Base-by-base conservation (phyloP, 305 asterid genomes). In the Andrographis paniculata region DNA sequence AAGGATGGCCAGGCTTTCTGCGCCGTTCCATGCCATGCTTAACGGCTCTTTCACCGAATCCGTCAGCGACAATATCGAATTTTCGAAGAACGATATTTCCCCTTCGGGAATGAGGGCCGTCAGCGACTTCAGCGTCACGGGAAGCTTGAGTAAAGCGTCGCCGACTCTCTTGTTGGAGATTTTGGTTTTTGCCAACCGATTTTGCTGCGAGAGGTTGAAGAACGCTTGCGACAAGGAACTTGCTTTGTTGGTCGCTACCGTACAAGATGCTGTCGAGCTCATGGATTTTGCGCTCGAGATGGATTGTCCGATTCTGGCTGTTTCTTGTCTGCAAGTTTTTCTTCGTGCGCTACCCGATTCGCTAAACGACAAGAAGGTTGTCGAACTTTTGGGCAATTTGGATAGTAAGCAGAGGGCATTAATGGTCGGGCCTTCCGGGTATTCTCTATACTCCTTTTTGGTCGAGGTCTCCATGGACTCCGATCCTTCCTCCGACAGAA, bases 11-110 rank as follows among this genome's bases (percentile, higher is more conserved):
- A 31, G 66, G 17, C 87, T 87, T 48, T 91, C 96, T 2, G 73
- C 94, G 57, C 96, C 96, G 7, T 91, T 91, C 56, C 74, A 67
- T 59, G 80, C 99, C 49, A 91, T 91, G 99, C 94, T 83, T 35
- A 77, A 73, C 42, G 94, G 96, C 9, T 77, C 87, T 62, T 91
- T 87, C 63, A 68, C 81, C 1, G 96, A 91, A 62, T 81, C 94
- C 0, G 53, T 42, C 21, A 65, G 69, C 23, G 93, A 83, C 14
- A 85, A 79, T 55, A 81, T 91, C 30, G 78, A 91, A 68, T 68
- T 91, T 68, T 83, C 99, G 2, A 79, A 84, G 63, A 91, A 87
- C 56, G 72, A 75, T 58, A 68, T 91, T 62, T 91, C 96, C 20
- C 65, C 85, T 20, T 45, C 56, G 23, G 93, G 89, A 36, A 73